A percentile compares a stretch with the other conserved stretches of the same genome.
Evolutionary conservation across 805 yeast genomes (phyloP).

Genomic region (Starmerella sirachaensis): DNA sequence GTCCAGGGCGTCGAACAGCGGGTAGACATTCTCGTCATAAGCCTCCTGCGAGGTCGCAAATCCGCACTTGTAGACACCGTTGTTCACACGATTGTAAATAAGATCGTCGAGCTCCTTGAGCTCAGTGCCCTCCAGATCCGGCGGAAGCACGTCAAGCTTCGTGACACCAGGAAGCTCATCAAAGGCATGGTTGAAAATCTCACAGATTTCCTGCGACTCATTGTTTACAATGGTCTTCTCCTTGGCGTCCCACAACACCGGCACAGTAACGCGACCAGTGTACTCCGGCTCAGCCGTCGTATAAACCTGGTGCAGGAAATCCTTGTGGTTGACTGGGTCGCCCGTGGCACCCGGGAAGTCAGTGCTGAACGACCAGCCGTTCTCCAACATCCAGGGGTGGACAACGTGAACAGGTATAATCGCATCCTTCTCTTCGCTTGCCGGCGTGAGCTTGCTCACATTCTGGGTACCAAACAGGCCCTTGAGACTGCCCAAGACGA

Average conservation of each 20-base stretch:
- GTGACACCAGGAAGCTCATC: constrained; percentile 32
- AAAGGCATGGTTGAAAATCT: constrained; percentile 71
- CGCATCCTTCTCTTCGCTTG: constrained; percentile 24
- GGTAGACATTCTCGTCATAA: constrained; percentile 55
- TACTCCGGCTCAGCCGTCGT: constrained; percentile 64
- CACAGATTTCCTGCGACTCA: constrained; percentile 79
- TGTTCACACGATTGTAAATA: constrained; percentile 77
- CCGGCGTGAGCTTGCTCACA: constrained; percentile 6
- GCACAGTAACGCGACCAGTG: constrained; percentile 79
- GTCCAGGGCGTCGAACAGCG: constrained; percentile 52
- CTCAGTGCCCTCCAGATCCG: constrained; percentile 21
- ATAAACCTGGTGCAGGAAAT: constrained; percentile 59
- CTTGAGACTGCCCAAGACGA: constrained; percentile 61
- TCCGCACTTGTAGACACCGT: constrained; percentile 88
- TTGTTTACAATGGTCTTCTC: constrained; percentile 75
- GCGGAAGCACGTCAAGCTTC: constrained; percentile 32
- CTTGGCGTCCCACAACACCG: constrained; percentile 84
- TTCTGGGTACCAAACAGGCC: constrained; percentile 35
- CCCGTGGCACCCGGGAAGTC: constrained; percentile 39
- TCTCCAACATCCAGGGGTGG: constrained; percentile 76
- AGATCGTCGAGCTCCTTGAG: constrained; percentile 72
- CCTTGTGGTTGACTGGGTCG: constrained; percentile 49
- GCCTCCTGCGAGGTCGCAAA: constrained; percentile 76
- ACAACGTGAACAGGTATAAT: constrained; percentile 52
- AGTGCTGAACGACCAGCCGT: constrained; percentile 77